These are phyloP conservation scores for Melanogaster broomeanus DNA, from an alignment of 768 basidiomycete species.

Conservation along the genomic window DNA sequence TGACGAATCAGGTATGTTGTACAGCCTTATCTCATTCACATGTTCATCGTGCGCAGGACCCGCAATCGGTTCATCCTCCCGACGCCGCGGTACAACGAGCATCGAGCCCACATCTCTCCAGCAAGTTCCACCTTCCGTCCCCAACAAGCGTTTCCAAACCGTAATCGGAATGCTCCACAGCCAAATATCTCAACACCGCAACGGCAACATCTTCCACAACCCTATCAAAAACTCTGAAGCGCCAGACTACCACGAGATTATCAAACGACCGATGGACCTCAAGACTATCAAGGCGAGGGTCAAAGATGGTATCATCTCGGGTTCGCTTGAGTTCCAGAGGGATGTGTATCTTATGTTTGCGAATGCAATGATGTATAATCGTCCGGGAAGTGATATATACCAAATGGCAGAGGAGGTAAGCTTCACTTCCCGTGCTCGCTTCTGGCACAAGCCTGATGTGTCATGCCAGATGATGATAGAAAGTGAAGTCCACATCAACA, in stretches of 20 bases:
- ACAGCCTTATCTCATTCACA: too few relatives aligned
- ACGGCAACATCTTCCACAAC: constrained; percentile 88
- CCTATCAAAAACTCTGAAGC: constrained; percentile 89
- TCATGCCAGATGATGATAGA: constrained; percentile 69
- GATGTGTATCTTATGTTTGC: constrained; percentile 94
- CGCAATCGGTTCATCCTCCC: constrained; percentile 15
- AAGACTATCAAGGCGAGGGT: constrained; percentile 89
- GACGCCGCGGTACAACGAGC: constrained; percentile 16
- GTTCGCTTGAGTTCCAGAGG: constrained; percentile 84
- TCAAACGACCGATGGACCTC: constrained; percentile 94
- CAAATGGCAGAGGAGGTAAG: constrained; percentile 90
- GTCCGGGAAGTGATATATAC: constrained; percentile 82
- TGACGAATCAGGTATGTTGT: constrained; percentile 47
- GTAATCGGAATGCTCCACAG: constrained; percentile 81
- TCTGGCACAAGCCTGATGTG: neutral
- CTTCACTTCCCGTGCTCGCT: neutral
- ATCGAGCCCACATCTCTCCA: constrained; percentile 16
- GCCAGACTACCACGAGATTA: constrained; percentile 88
- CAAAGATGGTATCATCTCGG: constrained; percentile 79
- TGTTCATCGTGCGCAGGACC: constrained; percentile 3
- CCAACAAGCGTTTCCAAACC: constrained; percentile 75
- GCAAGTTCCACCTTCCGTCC: constrained; percentile 24
- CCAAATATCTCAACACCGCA: constrained; percentile 81
- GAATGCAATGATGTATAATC: constrained; percentile 97
- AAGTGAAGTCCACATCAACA: constrained; percentile 64